Evolutionary conservation across 768 basidiomycete genomes (phyloP).

Genomic region (Termitomyces bulborhizus): DNA sequence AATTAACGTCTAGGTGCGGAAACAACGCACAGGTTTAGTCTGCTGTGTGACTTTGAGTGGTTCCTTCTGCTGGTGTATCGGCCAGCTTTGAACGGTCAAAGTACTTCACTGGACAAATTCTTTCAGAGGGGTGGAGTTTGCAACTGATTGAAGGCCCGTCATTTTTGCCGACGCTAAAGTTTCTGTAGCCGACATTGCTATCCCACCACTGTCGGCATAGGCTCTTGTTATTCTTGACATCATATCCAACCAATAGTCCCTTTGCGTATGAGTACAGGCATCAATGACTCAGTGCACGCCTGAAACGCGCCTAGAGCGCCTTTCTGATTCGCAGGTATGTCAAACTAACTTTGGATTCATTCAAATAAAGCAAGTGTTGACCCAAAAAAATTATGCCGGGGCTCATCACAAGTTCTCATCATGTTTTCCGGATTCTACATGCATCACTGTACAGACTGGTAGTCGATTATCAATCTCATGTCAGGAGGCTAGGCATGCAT

Average conservation of each 20-base stretch:
- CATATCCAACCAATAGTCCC: no score
- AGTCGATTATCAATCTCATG: no score
- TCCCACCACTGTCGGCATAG: constrained; percentile 9
- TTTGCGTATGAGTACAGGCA: neutral
- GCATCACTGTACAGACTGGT: no score
- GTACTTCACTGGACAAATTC: constrained; percentile 52
- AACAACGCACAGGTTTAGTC: constrained; percentile 56
- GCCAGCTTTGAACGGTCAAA: constrained; percentile 41
- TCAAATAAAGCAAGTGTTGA: no score
- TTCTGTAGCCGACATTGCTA: constrained; percentile 37
- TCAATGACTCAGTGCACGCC: no score
- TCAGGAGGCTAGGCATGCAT: no score
- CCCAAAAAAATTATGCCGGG: no score
- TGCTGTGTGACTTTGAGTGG: neutral
- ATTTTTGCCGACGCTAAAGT: constrained; percentile 43
- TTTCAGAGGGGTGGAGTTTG: constrained; percentile 47
- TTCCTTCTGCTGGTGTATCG: neutral
- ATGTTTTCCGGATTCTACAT: no score
- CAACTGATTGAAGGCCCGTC: constrained; percentile 33
- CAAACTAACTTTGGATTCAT: no score
- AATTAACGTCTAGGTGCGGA: constrained; percentile 66
- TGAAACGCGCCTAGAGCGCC: neutral
- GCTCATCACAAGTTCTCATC: no score
- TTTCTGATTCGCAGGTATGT: no score
- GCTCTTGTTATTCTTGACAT: neutral